These are phyloP conservation scores for Acanthamoeba divionensis DNA, from an alignment of 208 protist genomes.

Conservation along the genomic window DNA sequence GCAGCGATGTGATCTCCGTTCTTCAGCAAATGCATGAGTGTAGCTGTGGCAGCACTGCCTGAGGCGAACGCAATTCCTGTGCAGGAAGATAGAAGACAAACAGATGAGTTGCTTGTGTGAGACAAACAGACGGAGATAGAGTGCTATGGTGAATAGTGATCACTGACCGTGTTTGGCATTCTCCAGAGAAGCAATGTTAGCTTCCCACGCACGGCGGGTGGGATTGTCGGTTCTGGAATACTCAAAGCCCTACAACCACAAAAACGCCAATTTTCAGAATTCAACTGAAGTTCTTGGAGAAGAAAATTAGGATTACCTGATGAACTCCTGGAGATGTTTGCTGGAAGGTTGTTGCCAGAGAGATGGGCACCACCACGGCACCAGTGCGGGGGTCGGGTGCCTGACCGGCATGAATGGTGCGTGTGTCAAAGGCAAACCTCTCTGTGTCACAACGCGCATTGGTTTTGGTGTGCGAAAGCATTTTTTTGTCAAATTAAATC, in stretches of 20 bases:
- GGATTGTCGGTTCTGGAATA: conserved; percentile 92
- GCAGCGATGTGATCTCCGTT: conserved; percentile 56
- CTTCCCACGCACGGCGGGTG: conserved; percentile 89
- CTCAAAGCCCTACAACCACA: conserved; percentile 80
- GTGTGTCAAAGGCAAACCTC: conserved; percentile 62
- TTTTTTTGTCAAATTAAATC: too few relatives aligned
- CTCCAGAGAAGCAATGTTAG: conserved; percentile 87
- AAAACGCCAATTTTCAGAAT: neutral
- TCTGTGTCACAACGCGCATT: too few relatives aligned
- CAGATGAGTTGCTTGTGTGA: neutral
- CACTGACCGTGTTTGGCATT: conserved; percentile 83
- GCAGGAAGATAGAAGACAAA: neutral
- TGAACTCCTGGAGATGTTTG: conserved; percentile 55
- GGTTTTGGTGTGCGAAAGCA: too few relatives aligned
- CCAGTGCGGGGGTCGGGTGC: conserved; percentile 63
- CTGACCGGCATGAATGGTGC: conserved; percentile 72
- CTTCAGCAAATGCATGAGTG: conserved; percentile 88
- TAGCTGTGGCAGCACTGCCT: conserved; percentile 88
- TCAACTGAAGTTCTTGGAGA: neutral
- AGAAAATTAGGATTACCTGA: neutral
- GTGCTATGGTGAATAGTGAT: neutral
- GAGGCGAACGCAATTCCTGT: conserved; percentile 79
- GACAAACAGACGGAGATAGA: neutral
- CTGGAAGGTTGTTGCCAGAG: conserved; percentile 73
- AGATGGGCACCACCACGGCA: conserved; percentile 69